Evolutionary conservation across 208 protist genomes (phyloP).

Genomic region (Acanthamoeba triangularis): DNA sequence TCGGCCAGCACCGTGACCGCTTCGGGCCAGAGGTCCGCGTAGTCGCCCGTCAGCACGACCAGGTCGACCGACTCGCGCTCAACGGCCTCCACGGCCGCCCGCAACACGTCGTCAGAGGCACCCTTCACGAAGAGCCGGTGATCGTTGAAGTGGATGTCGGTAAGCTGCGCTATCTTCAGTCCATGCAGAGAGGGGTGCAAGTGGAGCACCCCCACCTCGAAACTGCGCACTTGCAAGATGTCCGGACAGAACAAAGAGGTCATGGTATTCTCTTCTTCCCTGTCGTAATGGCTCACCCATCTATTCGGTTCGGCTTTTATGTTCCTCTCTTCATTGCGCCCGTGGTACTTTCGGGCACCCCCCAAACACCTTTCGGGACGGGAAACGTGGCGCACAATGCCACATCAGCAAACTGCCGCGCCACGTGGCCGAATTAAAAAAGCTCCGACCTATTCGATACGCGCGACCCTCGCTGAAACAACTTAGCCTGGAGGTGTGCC

Average conservation of each 20-base stretch:
- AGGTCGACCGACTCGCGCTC: constrained; percentile 53
- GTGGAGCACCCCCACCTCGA: background rate
- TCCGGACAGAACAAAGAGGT: background rate
- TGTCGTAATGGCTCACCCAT: background rate
- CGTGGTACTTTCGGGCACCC: no score
- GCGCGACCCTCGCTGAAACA: no score
- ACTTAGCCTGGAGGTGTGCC: no score
- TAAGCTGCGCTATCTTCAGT: constrained; percentile 55
- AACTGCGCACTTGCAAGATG: background rate
- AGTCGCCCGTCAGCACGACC: constrained; percentile 72
- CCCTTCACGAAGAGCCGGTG: background rate
- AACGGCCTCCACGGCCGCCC: background rate
- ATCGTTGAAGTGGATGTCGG: constrained; percentile 66
- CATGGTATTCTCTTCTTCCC: background rate
- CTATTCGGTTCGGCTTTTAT: no score
- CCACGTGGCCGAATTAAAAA: no score
- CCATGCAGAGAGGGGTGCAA: constrained; percentile 44
- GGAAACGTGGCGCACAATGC: no score
- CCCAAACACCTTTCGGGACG: no score
- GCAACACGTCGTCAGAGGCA: background rate
- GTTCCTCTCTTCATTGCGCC: no score
- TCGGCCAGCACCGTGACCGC: background rate
- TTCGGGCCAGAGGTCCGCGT: constrained; percentile 64
- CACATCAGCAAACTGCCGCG: no score
- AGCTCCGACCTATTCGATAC: no score